phyloP scores from a whole-genome alignment of 2,329 filamentous ascomycete genomes.

The Sordariomycetes sp. region DNA sequence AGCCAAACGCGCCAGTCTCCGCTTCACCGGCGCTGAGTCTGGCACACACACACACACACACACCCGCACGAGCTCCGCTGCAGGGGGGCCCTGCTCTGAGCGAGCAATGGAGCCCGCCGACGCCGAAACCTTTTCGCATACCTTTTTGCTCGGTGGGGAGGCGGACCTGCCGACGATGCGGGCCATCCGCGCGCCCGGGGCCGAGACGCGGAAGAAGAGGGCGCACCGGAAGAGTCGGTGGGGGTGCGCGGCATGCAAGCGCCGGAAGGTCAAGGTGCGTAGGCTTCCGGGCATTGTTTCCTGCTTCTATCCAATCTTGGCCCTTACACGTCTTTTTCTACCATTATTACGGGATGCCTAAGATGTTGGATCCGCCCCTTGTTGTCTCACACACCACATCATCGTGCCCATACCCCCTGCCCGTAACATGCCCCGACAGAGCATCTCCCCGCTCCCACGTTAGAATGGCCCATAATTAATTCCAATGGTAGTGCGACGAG shows the following conservation, averaged over 20 bases:
- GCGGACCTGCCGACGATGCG: background rate
- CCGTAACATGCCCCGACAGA: background rate
- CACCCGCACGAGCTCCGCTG: no score
- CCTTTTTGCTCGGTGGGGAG: slow-evolving; percentile 1
- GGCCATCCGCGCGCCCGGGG: background rate
- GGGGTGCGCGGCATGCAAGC: slow-evolving; percentile 14
- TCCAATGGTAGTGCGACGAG: slow-evolving; percentile 14
- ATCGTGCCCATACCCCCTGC: background rate
- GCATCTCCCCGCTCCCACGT: background rate
- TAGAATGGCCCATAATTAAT: background rate
- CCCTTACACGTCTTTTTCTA: background rate
- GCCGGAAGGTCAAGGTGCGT: slow-evolving; percentile 16
- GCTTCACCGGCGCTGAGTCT: no score
- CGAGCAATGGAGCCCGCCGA: background rate
- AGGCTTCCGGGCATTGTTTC: background rate
- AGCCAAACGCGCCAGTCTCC: no score
- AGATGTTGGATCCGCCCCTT: no score
- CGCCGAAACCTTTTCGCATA: slow-evolving; percentile 1
- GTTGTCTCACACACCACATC: background rate
- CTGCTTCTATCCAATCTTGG: background rate
- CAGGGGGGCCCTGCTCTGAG: background rate
- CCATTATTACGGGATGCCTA: no score
- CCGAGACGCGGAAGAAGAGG: slow-evolving; percentile 9
- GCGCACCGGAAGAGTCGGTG: slow-evolving; percentile 15
- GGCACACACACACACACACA: no score